Base-by-base conservation (phyloP, 179 eudicot species). In the Beta lomatogona region DNA sequence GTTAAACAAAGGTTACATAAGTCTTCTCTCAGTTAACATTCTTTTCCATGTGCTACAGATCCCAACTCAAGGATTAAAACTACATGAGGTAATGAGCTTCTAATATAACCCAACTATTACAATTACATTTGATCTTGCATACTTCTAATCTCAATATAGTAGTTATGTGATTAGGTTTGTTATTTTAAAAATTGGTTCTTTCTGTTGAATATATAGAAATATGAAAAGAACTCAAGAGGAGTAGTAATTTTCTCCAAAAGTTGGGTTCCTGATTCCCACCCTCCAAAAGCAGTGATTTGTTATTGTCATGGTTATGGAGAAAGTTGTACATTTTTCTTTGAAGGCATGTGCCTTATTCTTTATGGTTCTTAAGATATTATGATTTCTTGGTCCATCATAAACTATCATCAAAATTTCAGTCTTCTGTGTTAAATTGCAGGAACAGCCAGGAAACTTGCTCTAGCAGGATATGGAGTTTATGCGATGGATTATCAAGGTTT, bases 401-500 rank as follows among this genome's bases (percentile, higher is more conserved):
- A 79, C 2, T 63, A 21, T 21, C 9, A 66, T 58, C 19, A 66
- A 61, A 58, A 83, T 70, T 21, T 81, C 79, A 80, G 54, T 21
- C 66, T 45, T 53, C 78, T 72, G 45, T 78, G 78, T 80, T 84
- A 74, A 74, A 81, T 71, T 87, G 77, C 89, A 93, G 98, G 99
- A 78, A 86, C 90, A 58, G 97, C 98, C 78, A 89, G 95, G 83
- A 95, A 93, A 80, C 82, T 95, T 22, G 98, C 92, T 41, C 88
- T 91, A 77, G 87, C 91, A 52, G 97, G 99, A 45, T 95, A 90
- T 88, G 99, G 88, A 77, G 98, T 95, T 78, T 90, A 86, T 78
- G 97, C 93, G 4, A 91, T 95, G 95, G 99, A 95, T 75, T 95
- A 88, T 82, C 97, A 97, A 18, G 98, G 99, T 79, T 95, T 93